Base-by-base conservation (phyloP, 257 asterid species). In the Fraxinus quadrangulata region DNA sequence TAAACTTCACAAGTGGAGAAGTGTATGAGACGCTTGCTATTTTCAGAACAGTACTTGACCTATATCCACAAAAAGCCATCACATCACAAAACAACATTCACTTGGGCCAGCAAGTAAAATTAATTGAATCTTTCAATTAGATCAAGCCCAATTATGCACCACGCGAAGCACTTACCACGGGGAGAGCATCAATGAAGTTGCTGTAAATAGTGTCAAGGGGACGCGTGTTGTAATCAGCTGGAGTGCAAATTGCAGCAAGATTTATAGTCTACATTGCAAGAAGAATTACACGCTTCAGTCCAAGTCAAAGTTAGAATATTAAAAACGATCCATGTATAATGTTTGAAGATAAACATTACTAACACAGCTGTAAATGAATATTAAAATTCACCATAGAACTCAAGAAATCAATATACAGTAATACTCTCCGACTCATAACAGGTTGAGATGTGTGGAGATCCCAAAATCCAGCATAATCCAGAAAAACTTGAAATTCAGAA, bases 201-300 rank as follows among this genome's bases (percentile, higher is more conserved):
- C 97, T 93, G 89, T 89, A 91, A 71, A 93, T 93, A 13, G 98
- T 93, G 83, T 93, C 98, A n/a, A 91, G 94, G 0, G 98, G 98
- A 61, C 98, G 94, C 1, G 96, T 93, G 70, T 93, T 93, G 86
- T 93, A 93, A 81, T 93, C 98, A 1, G 97, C 97, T 77, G 98
- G 98, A 73, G 98, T 93, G 85, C 98, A 93, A 79, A 93, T 91
- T 84, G 98, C 97, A 34, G 98, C 98, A 78, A 93, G 98, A 83
- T 93, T 93, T 76, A 93, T 75, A 7, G 88, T 87, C 98, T 93
- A 67, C 76, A 75, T 70, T 71, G 79, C 82, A 85, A 84, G 23
- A 77, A 80, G n/a, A 71, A 34, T 7, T 5, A n/a, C 61, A 45
- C 77, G 56, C 40, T 24, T 79, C 56, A 83, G 81, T n/a, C 75